Percentiles rank a stretch among this genome's conserved stretches.
phyloP scores from a whole-genome alignment of 2,329 filamentous ascomycete species.

The Alternaria incomplexa region DNA sequence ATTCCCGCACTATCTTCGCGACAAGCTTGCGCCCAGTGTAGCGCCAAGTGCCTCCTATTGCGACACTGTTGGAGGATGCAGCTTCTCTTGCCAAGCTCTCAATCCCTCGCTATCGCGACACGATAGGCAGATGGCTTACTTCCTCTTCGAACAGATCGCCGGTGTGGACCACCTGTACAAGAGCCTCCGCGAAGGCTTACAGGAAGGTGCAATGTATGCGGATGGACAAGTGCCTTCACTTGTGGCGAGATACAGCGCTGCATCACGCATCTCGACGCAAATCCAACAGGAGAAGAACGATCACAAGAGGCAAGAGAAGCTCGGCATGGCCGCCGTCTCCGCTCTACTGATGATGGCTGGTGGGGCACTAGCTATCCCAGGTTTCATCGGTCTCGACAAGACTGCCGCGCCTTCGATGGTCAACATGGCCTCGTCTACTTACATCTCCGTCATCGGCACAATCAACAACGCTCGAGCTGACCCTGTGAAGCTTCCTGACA shows the following conservation, averaged over 20 bases:
- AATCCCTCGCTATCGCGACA: neutral
- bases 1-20: neutral
- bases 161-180: neutral
- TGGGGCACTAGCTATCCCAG: neutral
- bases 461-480: neutral
- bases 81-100: neutral
- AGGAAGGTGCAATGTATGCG: neutral
- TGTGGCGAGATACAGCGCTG: neutral
- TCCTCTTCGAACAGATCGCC: slow-evolving; percentile 7
- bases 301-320: neutral
- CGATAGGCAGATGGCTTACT: slow-evolving; percentile 7
- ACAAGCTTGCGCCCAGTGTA: neutral
- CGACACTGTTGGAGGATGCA: slow-evolving; percentile 1
- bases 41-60: neutral
- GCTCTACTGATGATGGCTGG: neutral
- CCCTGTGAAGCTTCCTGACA: neutral
- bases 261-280: neutral
- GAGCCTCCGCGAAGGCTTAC: neutral
- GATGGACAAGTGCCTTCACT: neutral
- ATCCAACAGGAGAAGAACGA: neutral
- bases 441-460: neutral
- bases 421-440: neutral
- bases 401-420: neutral
- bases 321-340: neutral
- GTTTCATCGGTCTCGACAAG: neutral